A percentile compares a stretch with the other conserved stretches of the same genome.
phyloP scores from a whole-genome alignment of 495 filamentous ascomycete species.

The Penicillium atrosanguineum region DNA sequence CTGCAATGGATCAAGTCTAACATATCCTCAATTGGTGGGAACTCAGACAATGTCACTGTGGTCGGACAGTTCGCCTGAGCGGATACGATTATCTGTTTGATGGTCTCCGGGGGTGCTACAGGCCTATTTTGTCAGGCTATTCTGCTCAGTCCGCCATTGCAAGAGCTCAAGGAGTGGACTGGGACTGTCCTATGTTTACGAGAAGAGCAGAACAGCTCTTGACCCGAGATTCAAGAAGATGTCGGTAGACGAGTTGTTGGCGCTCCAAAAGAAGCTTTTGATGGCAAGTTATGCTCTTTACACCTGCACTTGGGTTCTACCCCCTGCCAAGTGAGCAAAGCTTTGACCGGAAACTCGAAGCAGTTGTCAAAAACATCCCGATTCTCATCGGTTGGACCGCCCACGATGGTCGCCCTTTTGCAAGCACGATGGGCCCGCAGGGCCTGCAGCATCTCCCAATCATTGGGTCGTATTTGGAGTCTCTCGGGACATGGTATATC shows the following conservation, averaged over 20 bases:
- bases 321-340: constrained; percentile 7
- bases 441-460: constrained; percentile 4
- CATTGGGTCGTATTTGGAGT: constrained; percentile 6
- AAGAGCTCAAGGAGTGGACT: constrained; percentile 7
- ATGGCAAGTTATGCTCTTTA: constrained; percentile 13
- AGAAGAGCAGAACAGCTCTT: constrained; percentile 6
- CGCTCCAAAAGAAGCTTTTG: constrained; percentile 6
- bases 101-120: neutral
- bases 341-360: constrained; percentile 3
- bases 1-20: constrained; percentile 49
- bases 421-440: constrained; percentile 9
- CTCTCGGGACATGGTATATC: constrained; percentile 7
- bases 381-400: constrained; percentile 14
- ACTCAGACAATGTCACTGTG: constrained; percentile 43
- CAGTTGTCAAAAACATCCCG: constrained; percentile 1
- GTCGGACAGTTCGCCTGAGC: constrained; percentile 49
- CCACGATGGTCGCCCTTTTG: constrained; percentile 10
- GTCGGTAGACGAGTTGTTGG: constrained; percentile 5
- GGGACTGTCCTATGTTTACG: neutral
- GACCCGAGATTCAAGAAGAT: constrained; percentile 1
- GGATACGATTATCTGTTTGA: constrained; percentile 12
- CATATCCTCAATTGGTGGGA: constrained; percentile 46
- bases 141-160: constrained; percentile 8
- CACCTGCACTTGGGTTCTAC: constrained; percentile 5
- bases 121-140: constrained; percentile 12